Base-by-base conservation (phyloP, 495 filamentous ascomycete species). In the Daldinia childiae region DNA sequence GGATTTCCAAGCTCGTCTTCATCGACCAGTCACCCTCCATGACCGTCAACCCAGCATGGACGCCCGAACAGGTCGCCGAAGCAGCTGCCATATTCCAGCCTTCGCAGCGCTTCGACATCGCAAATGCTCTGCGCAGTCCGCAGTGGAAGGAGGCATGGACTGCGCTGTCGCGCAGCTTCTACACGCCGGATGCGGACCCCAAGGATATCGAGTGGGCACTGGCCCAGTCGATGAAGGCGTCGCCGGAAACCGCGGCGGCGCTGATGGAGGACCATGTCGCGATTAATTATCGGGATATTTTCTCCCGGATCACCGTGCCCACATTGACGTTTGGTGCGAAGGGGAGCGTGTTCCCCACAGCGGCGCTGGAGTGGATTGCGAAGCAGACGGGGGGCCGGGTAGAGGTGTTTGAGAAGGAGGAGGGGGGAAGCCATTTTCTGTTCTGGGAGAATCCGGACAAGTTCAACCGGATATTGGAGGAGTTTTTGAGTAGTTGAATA, bases 401-500 rank as follows among this genome's bases (percentile, higher is more conserved):
- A 0, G 69, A 67, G 54, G n/a, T 68, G 0, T 75, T 75, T 7
- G 62, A 67, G 52, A 69, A 73, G 58, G 62, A 70, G 9, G 73
- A 75, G 24, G 50, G 63, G 0, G 73, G 73, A 0, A 61, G 62
- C 26, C 73, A 75, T 48, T 67, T 61, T 17, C 69, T 73, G 63
- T 75, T 70, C 56, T 70, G 71, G 58, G 73, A 73, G 57, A 75
- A 73, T 21, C 69, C 69, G 11, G 66, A 68, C 14, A 73, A 73
- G 62, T 75, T 75, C 48, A 75, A 75, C 39, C n/a, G 48, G 38
- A 45, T 75, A 14, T 56, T 75, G 1, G 73, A 73, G 15, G 70
- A 71, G 19, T 75, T 75, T n/a, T 38, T 75, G 30, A 34, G 12
- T 36, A 30, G 30, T 17, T 56, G 52, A 56, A 34, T 30, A 29